Base-by-base conservation (phyloP, 768 basidiomycete genomes). In the Rhizopogon roseolus region DNA sequence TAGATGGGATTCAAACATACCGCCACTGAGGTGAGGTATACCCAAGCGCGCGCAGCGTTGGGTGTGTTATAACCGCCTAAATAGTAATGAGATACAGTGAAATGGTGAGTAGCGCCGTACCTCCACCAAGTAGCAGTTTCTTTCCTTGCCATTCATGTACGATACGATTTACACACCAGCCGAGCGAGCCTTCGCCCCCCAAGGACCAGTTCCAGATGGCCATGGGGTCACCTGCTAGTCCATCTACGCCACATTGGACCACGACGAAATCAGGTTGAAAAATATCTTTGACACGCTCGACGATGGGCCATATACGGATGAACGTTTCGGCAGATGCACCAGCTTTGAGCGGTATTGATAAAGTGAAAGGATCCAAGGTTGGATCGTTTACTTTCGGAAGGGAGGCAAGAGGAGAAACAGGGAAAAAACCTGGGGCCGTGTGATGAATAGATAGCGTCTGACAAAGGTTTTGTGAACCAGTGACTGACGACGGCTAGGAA, bases 371-470 rank as follows among this genome's bases (percentile, higher is more conserved):
- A 58, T 88, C 79, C 2, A 70, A 70, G 6, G 55, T 53, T 32
- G 64, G 25, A 34, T 66, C 66, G n/a, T 65, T 63, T 10, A 61
- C 64, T 28, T 71, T 56, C 1, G 85, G 74, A 5, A 89, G 71
- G 5, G 61, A 59, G 10, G 81, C 76, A 13, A 78, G 74, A 11
- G 75, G 63, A 1, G 86, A 84, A 9, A 72, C 56, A 2, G 95
- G 95, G 66, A 87, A 98, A 73, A 97, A 97, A 0, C 90, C 88
- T 0, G 85, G 85, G 0, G 89, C 76, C 0, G 86, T 64, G 57
- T 96, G 89, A 63, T 98, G 95, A 27, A 96, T 75, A 19, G 93
- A 95, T 46, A 97, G 64, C 2, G 91, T 94, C 81, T 85, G 52
- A 40, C n/a, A 28, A n/a, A 32, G 39, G 41, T 34, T 34, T 25